Evolutionary conservation across 768 basidiomycete species (phyloP), one percentile per base, ranked within the genome.

Genomic region (Melanogaster broomeanus): DNA sequence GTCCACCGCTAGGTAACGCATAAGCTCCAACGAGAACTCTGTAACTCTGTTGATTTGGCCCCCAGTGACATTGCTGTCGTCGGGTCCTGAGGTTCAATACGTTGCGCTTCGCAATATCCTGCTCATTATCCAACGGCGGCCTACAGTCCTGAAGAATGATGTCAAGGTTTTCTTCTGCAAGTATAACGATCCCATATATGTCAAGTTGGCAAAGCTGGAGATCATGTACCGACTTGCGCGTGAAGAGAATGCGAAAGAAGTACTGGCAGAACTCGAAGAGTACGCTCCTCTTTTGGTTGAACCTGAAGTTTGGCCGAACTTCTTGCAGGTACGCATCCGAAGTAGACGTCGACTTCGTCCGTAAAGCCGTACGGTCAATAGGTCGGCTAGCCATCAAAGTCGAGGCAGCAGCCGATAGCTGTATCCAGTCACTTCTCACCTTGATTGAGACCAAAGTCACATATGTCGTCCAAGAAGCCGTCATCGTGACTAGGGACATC

Each of bases 111-210:
- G 97, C 46, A 99, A 99, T 64, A 98, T 99, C 65, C 79, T 98
- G 43, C 81, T 99, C 42, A 97, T 99, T 67, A 95, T 99, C 56
- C 97, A 98, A 73, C 83, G 96, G 42, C 81, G 97, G 27, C 94
- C 97, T 3, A 71, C 85, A 12, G 92, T 99, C 28, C 76, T 99
- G 37, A 90, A 90, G 72, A 97, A 97, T 71, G 97, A 98, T 65
- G 96, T 99, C 64, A 93, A 93, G 62, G 95, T 98, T 13, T 98
- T 99, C 74, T 99, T 99, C 74, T 98, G 94, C 88, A 98, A 99
- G 72, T 99, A 98, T 71, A 98, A 98, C 67, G 97, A 98, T 63
- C 97, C 97, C 3, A 97, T 98, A 59, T 99, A 98, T 67, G 93
- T 98, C 68, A 98, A 99, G 68, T 79, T 99, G 27, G 96, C 95